Percentiles rank a stretch among this genome's conserved stretches.
Conservation (phyloP, 2,329 filamentous ascomycete genomes). For the Ustilaginoidea virens region DNA sequence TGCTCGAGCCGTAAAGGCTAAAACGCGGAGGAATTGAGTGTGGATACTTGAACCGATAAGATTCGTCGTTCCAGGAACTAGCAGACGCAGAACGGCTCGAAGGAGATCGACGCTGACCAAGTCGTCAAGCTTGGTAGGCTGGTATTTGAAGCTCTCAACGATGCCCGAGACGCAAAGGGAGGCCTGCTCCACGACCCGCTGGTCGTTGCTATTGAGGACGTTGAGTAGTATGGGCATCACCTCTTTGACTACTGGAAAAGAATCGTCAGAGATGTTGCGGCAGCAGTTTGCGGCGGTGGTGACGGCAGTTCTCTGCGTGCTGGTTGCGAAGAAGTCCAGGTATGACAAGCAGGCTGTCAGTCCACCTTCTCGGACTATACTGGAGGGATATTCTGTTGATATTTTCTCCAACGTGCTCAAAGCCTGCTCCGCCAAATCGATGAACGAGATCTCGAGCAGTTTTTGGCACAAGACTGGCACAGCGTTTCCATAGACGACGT, state of each 20-base stretch:
- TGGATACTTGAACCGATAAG: conserved; percentile 88
- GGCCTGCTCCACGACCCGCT: conserved; percentile 91
- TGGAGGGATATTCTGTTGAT: conserved; percentile 84
- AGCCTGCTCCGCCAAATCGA: conserved; percentile 93
- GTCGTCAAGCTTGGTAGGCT: conserved; percentile 77
- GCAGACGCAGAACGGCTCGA: conserved; percentile 66
- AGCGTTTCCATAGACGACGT: conserved; percentile 93
- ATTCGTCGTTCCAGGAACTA: conserved; percentile 89
- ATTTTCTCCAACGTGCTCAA: conserved; percentile 96
- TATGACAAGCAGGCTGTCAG: conserved; percentile 92
- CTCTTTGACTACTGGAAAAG: conserved; percentile 78
- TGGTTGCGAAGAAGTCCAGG: conserved; percentile 93
- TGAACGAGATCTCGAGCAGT: conserved; percentile 88
- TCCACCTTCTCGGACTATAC: conserved; percentile 90
- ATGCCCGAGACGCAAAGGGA: conserved; percentile 91
- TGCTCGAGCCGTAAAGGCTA: conserved; percentile 79
- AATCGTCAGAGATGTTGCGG: conserved; percentile 88
- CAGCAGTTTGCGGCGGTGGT: conserved; percentile 98
- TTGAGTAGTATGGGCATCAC: conserved; percentile 93
- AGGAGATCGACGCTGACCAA: conserved; percentile 80
- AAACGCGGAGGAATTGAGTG: conserved; percentile 84
- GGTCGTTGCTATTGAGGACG: conserved; percentile 82
- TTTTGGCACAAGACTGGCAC: conserved; percentile 92
- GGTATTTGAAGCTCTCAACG: conserved; percentile 90
- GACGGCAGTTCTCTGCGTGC: conserved; percentile 89